Percentiles rank a stretch among this genome's conserved stretches.
These are phyloP conservation scores for Flagelloscypha sp. DNA, from an alignment of 768 basidiomycete species.

Conservation along the genomic window DNA sequence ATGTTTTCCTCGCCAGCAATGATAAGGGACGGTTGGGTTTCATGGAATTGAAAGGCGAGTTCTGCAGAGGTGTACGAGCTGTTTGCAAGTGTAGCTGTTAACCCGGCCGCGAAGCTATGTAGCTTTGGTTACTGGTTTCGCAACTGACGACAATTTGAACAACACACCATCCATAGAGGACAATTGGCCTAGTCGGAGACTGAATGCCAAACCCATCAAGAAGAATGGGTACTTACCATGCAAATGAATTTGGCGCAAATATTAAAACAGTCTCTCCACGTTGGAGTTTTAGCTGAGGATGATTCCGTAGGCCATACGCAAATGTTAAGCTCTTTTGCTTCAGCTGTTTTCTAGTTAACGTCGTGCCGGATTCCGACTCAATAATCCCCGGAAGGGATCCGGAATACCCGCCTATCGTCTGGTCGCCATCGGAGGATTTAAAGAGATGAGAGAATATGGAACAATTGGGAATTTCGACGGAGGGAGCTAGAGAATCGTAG, in stretches of 20 bases:
- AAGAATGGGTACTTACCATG: no score
- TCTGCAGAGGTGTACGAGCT: conserved; percentile 40
- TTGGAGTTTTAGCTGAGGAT: conserved; percentile 18
- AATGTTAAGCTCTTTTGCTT: conserved; percentile 30
- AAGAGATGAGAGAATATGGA: conserved; percentile 20
- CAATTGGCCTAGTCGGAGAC: no score
- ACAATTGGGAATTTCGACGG: conserved; percentile 13
- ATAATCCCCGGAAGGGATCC: conserved; percentile 34
- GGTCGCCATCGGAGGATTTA: conserved; percentile 14
- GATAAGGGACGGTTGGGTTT: conserved; percentile 36
- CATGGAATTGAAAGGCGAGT: conserved; percentile 39
- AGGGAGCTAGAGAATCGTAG: conserved; percentile 15
- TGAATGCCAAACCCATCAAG: conserved; percentile 29
- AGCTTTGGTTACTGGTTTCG: conserved; percentile 1
- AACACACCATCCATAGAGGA: no score
- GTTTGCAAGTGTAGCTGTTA: conserved; percentile 42
- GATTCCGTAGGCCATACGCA: conserved; percentile 30
- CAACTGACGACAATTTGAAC: no score
- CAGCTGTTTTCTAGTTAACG: conserved; percentile 31
- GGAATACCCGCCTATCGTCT: conserved; percentile 21
- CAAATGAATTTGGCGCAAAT: conserved; percentile 41
- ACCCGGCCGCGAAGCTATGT: conserved; percentile 40
- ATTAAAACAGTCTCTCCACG: conserved; percentile 35
- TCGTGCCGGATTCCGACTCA: conserved; percentile 33
- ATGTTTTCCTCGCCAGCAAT: conserved; percentile 40